Evolutionary conservation across 805 yeast genomes (phyloP).

Genomic region (Candida hungchunana): DNA sequence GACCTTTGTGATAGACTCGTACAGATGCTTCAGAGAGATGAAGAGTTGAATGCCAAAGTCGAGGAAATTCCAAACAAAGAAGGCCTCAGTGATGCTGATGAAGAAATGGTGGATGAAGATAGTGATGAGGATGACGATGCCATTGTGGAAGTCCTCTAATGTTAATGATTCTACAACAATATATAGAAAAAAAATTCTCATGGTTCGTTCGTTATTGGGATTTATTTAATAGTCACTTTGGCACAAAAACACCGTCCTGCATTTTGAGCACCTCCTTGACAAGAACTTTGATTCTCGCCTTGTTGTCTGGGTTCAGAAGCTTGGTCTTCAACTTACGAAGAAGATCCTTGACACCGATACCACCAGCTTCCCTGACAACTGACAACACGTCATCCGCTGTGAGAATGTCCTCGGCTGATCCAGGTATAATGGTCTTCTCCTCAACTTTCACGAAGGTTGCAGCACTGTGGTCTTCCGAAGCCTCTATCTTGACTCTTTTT

Average conservation of each 20-base stretch:
- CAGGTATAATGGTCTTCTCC: slow-evolving; percentile 11
- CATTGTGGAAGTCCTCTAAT: slow-evolving; percentile 14
- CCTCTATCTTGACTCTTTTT: slow-evolving; percentile 39
- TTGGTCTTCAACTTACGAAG: slow-evolving; percentile 57
- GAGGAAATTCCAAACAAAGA: slow-evolving; percentile 49
- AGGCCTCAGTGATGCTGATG: slow-evolving; percentile 37
- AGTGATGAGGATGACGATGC: slow-evolving; percentile 23
- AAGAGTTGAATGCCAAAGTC: slow-evolving; percentile 42
- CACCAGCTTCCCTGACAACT: slow-evolving; percentile 45
- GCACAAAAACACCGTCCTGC: slow-evolving; percentile 31
- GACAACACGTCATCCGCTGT: slow-evolving; percentile 70
- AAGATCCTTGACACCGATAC: slow-evolving; percentile 55
- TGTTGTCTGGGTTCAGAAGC: slow-evolving; percentile 63
- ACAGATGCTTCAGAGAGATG: slow-evolving; percentile 91
- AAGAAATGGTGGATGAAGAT: slow-evolving; percentile 16
- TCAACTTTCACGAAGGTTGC: slow-evolving; percentile 4
- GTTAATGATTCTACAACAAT: not conserved
- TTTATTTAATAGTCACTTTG: too few relatives aligned
- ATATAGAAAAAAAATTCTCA: not conserved
- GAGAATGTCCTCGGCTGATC: slow-evolving; percentile 28
- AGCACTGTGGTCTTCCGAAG: slow-evolving; percentile 9
- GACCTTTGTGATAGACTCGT: slow-evolving; percentile 82
- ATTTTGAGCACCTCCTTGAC: slow-evolving; percentile 55
- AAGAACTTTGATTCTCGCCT: slow-evolving; percentile 50
- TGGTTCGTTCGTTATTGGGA: not conserved